Evolutionary conservation across 768 basidiomycete species (phyloP).

Genomic region (Xanthoconium purpureum): DNA sequence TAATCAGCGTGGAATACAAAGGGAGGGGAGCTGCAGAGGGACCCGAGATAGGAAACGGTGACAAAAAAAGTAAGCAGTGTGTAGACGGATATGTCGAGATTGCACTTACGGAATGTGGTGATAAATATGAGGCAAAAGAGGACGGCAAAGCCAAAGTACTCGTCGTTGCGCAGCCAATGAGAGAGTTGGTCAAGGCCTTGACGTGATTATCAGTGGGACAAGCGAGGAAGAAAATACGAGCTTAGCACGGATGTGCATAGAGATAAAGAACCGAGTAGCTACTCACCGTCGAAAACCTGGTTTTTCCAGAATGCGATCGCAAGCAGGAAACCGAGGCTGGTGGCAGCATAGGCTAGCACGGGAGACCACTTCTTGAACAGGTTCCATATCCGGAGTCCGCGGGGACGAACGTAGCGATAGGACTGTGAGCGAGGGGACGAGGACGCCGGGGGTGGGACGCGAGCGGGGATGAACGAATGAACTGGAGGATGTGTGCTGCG

Average conservation of each 20-base stretch:
- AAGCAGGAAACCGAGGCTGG: slow-evolving; percentile 71
- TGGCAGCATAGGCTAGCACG: slow-evolving; percentile 70
- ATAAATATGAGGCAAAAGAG: slow-evolving; percentile 82
- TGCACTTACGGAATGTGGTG: slow-evolving; percentile 77
- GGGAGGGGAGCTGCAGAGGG: slow-evolving; percentile 71
- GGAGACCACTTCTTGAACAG: slow-evolving; percentile 75
- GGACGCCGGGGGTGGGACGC: slow-evolving; percentile 10
- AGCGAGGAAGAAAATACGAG: background rate
- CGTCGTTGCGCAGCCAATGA: slow-evolving; percentile 69
- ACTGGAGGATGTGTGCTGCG: slow-evolving; percentile 15
- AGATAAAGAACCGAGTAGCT: background rate
- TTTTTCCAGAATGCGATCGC: slow-evolving; percentile 83
- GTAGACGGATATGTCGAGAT: slow-evolving; percentile 1
- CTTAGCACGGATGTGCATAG: slow-evolving; percentile 4
- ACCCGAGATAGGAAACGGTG: background rate
- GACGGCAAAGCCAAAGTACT: slow-evolving; percentile 69
- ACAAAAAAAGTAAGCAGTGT: slow-evolving; percentile 11
- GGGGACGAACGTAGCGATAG: slow-evolving; percentile 41
- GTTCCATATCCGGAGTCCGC: slow-evolving; percentile 52
- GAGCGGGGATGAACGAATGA: slow-evolving; percentile 24
- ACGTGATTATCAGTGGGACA: background rate
- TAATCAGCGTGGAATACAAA: slow-evolving; percentile 89
- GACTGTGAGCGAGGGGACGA: slow-evolving; percentile 20
- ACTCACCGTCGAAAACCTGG: slow-evolving; percentile 78
- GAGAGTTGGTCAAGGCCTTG: slow-evolving; percentile 77